phyloP scores from a whole-genome alignment of 805 yeast species.

The Schizosaccharomyces japonicus region DNA sequence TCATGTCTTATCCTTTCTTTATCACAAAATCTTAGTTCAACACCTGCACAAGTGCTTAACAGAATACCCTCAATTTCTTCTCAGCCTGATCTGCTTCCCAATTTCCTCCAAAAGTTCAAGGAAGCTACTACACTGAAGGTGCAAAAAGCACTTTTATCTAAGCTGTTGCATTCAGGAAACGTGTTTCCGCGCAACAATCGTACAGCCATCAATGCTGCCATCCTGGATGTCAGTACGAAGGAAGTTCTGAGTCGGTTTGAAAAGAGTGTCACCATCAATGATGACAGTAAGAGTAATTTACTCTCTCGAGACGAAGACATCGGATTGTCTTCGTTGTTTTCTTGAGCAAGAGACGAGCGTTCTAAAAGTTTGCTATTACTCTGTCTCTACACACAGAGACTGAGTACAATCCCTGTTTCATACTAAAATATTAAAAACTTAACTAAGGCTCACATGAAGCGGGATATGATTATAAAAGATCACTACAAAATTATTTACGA shows the following conservation, averaged over 20 bases:
- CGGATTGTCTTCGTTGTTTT: background rate
- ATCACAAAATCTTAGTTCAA: background rate
- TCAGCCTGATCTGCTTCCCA: background rate
- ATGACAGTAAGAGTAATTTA: background rate
- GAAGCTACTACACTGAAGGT: background rate
- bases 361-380: too few species aligned
- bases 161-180: background rate
- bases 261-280: background rate
- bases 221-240: constrained; percentile 30
- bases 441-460: too few species aligned
- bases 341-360: too few species aligned
- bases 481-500: too few species aligned
- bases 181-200: background rate
- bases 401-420: too few species aligned
- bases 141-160: background rate
- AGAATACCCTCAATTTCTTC: background rate
- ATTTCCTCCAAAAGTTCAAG: background rate
- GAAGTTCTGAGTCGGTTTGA: constrained; percentile 16
- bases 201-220: background rate
- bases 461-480: too few species aligned
- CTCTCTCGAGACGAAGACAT: background rate
- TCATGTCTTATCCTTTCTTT: background rate
- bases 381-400: too few species aligned
- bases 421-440: too few species aligned
- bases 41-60: background rate